Percentiles rank a stretch among this genome's conserved stretches.
Evolutionary conservation across 1,284 basidiomycete species (phyloP).

Genomic region (Ceratobasidium sp.): DNA sequence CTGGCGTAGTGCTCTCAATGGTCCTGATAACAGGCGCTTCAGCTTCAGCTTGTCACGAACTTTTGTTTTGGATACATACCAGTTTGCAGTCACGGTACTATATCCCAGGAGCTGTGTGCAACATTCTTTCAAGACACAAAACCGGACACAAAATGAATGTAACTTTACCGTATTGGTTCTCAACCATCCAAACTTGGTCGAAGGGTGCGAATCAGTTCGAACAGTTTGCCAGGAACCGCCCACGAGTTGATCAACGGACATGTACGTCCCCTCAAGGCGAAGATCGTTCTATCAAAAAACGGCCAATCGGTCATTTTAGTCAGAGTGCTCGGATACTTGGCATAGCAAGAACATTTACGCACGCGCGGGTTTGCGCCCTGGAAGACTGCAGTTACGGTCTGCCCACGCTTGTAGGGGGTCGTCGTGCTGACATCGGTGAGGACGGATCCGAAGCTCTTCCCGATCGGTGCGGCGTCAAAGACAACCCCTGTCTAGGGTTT

Average conservation of each 20-base stretch:
- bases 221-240: conserved; percentile 62
- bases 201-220: conserved; percentile 80
- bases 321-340: not conserved
- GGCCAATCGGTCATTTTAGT: not conserved
- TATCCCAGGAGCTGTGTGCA: conserved; percentile 38
- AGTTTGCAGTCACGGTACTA: conserved; percentile 40
- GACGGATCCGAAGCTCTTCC: conserved; percentile 70
- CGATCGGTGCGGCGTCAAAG: conserved; percentile 64
- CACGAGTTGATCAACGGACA: conserved; percentile 67
- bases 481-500: conserved; percentile 63
- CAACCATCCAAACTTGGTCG: conserved; percentile 74
- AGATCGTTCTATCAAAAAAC: conserved; percentile 71
- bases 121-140: not conserved
- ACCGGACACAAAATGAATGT: conserved; percentile 13
- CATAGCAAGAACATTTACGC: conserved; percentile 43
- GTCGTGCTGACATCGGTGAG: conserved; percentile 63
- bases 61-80: conserved; percentile 22
- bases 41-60: not conserved
- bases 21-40: conserved; percentile 2
- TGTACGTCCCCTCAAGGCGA: conserved; percentile 74
- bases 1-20: conserved; percentile 32
- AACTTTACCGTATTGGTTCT: conserved; percentile 63
- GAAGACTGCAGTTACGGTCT: conserved; percentile 69
- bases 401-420: conserved; percentile 61
- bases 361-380: conserved; percentile 82